These are phyloP conservation scores for Ramichloridium luteum DNA, from an alignment of 2,329 filamentous ascomycete genomes.

Conservation along the genomic window DNA sequence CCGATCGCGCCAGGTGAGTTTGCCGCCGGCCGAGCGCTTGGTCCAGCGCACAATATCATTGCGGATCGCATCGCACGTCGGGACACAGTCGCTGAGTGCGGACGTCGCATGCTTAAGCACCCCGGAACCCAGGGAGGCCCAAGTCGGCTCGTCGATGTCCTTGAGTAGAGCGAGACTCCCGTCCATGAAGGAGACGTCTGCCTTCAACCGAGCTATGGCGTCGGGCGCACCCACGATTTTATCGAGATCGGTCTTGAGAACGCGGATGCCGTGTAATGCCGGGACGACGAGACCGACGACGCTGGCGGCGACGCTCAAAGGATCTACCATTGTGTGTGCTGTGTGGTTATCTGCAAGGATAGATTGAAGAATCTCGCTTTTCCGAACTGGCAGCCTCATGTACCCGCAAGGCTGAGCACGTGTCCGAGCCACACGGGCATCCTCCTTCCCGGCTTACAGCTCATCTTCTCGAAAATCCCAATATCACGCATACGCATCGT, in stretches of 20 bases:
- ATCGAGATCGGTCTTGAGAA: neutral
- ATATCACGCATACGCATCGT: too few relatives aligned
- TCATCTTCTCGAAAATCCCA: too few relatives aligned
- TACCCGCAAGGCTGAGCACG: too few relatives aligned
- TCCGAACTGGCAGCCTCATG: too few relatives aligned
- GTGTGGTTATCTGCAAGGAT: too few relatives aligned
- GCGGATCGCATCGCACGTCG: neutral
- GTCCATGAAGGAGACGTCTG: neutral
- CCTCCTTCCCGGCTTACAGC: too few relatives aligned
- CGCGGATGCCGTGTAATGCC: conserved; percentile 1
- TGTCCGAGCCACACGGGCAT: too few relatives aligned
- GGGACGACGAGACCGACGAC: conserved; percentile 2
- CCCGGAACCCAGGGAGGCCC: conserved; percentile 1
- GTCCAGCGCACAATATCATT: neutral
- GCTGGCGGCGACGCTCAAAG: neutral
- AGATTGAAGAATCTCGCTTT: too few relatives aligned
- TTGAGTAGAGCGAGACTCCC: neutral
- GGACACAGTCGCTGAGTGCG: neutral
- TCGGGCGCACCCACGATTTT: neutral
- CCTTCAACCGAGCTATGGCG: neutral
- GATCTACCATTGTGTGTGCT: too few relatives aligned
- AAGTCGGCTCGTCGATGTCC: conserved; percentile 1
- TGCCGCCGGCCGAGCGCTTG: neutral
- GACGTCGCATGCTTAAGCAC: neutral
- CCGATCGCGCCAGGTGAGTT: neutral